Conservation (phyloP, 345 rosid genomes). For the Hevea brasiliensis region DNA sequence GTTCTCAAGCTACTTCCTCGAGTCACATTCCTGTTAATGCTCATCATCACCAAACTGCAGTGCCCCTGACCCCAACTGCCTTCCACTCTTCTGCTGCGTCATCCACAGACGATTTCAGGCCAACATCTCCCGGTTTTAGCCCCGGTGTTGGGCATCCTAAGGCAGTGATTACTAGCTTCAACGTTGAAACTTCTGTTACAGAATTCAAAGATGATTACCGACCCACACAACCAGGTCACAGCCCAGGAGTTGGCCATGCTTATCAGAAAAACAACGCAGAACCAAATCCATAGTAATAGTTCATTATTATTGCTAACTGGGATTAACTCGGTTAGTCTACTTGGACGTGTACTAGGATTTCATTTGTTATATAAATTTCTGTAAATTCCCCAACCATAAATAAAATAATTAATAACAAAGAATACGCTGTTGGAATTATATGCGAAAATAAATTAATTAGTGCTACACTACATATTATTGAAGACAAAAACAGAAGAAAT, state of each 20-base stretch:
- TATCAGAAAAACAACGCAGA: conserved; percentile 22
- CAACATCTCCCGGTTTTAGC: conserved; percentile 28
- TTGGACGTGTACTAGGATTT: background rate
- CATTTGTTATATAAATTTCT: background rate
- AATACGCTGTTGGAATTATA: no score
- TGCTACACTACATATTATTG: no score
- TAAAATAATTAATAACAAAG: no score
- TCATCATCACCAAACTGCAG: background rate
- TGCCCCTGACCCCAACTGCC: background rate
- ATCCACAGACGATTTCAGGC: conserved; percentile 24
- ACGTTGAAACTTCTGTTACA: conserved; percentile 17
- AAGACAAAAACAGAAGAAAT: no score
- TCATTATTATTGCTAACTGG: background rate
- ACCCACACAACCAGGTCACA: conserved; percentile 44
- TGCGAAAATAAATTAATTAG: no score
- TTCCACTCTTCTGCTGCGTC: background rate
- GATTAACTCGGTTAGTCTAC: background rate
- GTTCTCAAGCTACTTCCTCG: no score
- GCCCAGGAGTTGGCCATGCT: conserved; percentile 50
- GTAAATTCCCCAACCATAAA: background rate
- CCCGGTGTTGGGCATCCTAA: conserved; percentile 31
- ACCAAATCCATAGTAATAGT: conserved; percentile 31
- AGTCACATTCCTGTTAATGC: no score
- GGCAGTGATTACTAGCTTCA: background rate
- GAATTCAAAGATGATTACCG: conserved; percentile 30